phyloP scores from a whole-genome alignment of 768 basidiomycete genomes.

The Myochromella boudieri region DNA sequence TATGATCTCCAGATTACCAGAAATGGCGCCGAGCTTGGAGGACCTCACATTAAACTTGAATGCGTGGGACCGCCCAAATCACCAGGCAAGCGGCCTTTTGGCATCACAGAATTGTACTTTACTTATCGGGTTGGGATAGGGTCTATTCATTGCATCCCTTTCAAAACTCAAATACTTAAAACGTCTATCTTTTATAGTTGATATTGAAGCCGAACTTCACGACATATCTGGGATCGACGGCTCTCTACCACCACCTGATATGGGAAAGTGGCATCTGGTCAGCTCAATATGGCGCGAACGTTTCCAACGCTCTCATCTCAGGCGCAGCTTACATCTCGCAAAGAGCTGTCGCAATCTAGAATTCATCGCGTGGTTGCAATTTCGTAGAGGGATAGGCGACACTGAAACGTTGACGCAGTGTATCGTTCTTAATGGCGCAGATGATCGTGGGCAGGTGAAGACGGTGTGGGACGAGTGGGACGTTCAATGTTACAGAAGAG shows the following conservation, averaged over 20 bases:
- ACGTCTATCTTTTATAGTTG: constrained; percentile 3
- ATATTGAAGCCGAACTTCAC: background rate
- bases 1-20: background rate
- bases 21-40: background rate
- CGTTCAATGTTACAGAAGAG: background rate
- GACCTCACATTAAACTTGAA: constrained; percentile 4
- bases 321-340: background rate
- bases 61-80: background rate
- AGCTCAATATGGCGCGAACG: background rate
- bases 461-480: constrained; percentile 3
- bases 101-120: background rate
- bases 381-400: constrained; percentile 1
- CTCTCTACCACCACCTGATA: too few relatives aligned
- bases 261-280: background rate
- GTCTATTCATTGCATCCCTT: background rate
- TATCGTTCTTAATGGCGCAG: background rate
- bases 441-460: background rate
- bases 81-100: background rate
- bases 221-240: too few relatives aligned
- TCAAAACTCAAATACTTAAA: background rate
- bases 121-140: background rate
- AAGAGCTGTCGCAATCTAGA: background rate
- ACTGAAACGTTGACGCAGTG: background rate
- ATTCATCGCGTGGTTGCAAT: constrained; percentile 2
- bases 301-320: background rate